Conservation (phyloP, 2,329 filamentous ascomycete species). For the Beauveria varroae region DNA sequence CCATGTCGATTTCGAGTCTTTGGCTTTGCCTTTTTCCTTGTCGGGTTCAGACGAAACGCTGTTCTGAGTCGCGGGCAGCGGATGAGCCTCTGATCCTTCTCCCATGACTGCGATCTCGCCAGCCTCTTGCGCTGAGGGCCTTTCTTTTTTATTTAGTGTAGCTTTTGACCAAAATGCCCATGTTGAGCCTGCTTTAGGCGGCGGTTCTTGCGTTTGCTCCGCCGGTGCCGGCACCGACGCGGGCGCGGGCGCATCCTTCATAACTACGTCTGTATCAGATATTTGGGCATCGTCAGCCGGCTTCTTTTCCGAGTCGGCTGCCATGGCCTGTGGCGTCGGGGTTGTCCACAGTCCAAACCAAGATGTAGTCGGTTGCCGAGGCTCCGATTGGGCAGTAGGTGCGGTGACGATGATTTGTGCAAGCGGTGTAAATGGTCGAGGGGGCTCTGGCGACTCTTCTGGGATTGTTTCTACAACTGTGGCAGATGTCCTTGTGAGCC, state of each 20-base stretch:
- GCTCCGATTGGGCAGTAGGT: conserved; percentile 13
- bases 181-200: conserved; percentile 52
- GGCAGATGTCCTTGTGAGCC: conserved; percentile 33
- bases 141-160: conserved; percentile 28
- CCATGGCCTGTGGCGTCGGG: conserved; percentile 13
- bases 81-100: conserved; percentile 49
- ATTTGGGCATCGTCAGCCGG: conserved; percentile 16
- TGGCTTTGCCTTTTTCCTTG: conserved; percentile 21
- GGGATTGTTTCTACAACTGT: conserved; percentile 11
- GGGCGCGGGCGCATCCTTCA: conserved; percentile 30
- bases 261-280: conserved; percentile 32
- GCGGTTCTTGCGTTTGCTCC: conserved; percentile 24
- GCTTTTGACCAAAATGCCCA: conserved; percentile 79
- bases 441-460: conserved; percentile 5
- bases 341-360: conserved; percentile 36
- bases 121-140: conserved; percentile 28
- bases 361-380: conserved; percentile 18
- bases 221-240: conserved; percentile 15
- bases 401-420: conserved; percentile 12
- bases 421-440: conserved; percentile 18
- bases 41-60: conserved; percentile 32
- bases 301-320: conserved; percentile 12
- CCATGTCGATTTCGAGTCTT: conserved; percentile 30
- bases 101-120: conserved; percentile 51
- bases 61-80: conserved; percentile 37